Conservation (phyloP, 257 asterid species). For the Nicotiana tomentosiformis region DNA sequence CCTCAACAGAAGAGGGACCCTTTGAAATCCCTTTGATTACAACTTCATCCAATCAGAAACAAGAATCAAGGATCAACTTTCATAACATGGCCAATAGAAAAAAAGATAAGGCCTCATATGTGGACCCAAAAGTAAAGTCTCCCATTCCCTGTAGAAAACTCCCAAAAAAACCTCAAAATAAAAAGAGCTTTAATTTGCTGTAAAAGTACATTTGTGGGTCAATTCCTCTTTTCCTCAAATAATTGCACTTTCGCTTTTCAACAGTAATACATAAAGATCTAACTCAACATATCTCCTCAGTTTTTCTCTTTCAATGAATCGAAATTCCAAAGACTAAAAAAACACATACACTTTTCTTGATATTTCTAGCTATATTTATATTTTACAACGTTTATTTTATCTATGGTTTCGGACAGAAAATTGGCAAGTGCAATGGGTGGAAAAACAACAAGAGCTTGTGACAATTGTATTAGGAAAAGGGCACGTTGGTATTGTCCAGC, state of each 20-base stretch:
- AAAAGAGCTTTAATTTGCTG: slow-evolving; percentile 12
- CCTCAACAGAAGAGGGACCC: slow-evolving; percentile 28
- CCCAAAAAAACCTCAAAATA: slow-evolving; percentile 23
- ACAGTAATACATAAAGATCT: slow-evolving; percentile 18
- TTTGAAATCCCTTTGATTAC: slow-evolving; percentile 40
- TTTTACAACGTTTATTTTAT: neutral
- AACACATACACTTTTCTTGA: neutral
- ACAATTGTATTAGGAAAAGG: slow-evolving; percentile 49
- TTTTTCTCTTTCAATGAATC: neutral
- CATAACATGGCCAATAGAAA: slow-evolving; percentile 40
- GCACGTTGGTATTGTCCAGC: slow-evolving; percentile 82
- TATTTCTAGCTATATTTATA: neutral
- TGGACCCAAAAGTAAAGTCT: slow-evolving; percentile 34
- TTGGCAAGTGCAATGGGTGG: slow-evolving; percentile 53
- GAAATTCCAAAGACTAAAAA: neutral
- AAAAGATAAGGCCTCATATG: slow-evolving; percentile 41
- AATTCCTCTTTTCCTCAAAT: slow-evolving; percentile 20
- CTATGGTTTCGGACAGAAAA: slow-evolving; percentile 43
- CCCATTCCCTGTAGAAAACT: slow-evolving; percentile 19
- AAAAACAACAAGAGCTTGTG: slow-evolving; percentile 70
- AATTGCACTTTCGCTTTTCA: slow-evolving; percentile 28
- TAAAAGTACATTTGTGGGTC: slow-evolving; percentile 69
- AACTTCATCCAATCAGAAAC: slow-evolving; percentile 48
- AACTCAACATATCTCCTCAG: neutral
- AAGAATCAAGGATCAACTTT: slow-evolving; percentile 31